Evolutionary conservation across 129 eudicot species (phyloP).

Genomic region (Tagetes erecta): DNA sequence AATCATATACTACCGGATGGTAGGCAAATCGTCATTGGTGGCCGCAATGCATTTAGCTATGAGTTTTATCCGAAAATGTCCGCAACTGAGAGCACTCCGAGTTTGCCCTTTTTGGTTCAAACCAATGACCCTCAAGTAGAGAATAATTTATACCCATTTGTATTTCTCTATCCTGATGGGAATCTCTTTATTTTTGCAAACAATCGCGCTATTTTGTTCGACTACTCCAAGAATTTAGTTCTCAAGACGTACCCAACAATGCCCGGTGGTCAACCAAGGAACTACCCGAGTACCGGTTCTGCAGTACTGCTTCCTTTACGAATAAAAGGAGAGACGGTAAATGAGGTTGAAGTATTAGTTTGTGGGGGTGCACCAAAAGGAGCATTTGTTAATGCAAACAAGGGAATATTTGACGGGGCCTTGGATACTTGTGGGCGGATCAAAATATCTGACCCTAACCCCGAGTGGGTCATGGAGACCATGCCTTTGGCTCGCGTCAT

Average conservation of each 20-base stretch:
- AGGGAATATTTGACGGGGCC: slow-evolving; percentile 43
- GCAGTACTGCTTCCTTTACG: slow-evolving; percentile 66
- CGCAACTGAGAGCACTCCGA: slow-evolving; percentile 9
- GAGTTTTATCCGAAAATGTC: slow-evolving; percentile 61
- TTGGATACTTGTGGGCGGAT: slow-evolving; percentile 49
- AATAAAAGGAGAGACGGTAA: slow-evolving; percentile 16
- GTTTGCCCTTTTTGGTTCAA: slow-evolving; percentile 44
- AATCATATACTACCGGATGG: slow-evolving; percentile 67
- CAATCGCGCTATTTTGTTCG: slow-evolving; percentile 56
- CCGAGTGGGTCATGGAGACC: slow-evolving; percentile 59
- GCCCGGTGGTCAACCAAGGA: slow-evolving; percentile 71
- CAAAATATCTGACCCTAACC: slow-evolving; percentile 44
- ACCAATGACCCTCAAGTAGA: slow-evolving; percentile 53
- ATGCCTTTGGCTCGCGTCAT: slow-evolving; percentile 61
- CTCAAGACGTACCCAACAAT: slow-evolving; percentile 54
- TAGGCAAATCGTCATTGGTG: slow-evolving; percentile 58
- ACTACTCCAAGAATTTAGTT: slow-evolving; percentile 43
- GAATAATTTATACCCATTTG: slow-evolving; percentile 77
- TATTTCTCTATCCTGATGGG: slow-evolving; percentile 59
- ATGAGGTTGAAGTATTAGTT: slow-evolving; percentile 55
- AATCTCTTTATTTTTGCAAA: slow-evolving; percentile 69
- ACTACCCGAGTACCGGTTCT: slow-evolving; percentile 73
- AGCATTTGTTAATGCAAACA: slow-evolving; percentile 34
- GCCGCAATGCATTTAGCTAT: slow-evolving; percentile 53
- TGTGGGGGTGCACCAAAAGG: slow-evolving; percentile 73